Evolutionary conservation across 768 basidiomycete genomes (phyloP).

Genomic region (Trametopsis cervina): DNA sequence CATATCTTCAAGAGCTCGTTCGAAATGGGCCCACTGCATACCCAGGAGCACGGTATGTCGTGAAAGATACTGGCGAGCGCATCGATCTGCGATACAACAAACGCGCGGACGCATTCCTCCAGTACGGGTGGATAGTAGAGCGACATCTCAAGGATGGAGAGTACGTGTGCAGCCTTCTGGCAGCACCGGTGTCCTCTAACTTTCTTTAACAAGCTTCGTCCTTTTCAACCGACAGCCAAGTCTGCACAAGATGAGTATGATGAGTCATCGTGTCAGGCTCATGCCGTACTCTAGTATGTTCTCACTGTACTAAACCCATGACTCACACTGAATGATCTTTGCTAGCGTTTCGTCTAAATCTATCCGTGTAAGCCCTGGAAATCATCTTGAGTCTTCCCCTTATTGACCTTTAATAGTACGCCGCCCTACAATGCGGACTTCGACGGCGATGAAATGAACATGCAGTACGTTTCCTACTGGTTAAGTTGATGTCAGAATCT

Average conservation of each 20-base stretch:
- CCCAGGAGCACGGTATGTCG: conserved; percentile 94
- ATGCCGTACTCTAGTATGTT: conserved; percentile 96
- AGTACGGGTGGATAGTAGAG: conserved; percentile 99
- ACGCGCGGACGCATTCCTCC: conserved; percentile 88
- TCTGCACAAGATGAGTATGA: conserved; percentile 99
- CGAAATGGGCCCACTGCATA: conserved; percentile 92
- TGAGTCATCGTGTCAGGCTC: conserved; percentile 94
- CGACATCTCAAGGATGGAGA: conserved; percentile 97
- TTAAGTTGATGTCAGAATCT: conserved; percentile 1
- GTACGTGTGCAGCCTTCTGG: conserved; percentile 43
- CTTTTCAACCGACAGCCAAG: conserved; percentile 98
- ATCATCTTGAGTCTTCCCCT: conserved; percentile 17
- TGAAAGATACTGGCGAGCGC: conserved; percentile 94
- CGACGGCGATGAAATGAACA: conserved; percentile 99
- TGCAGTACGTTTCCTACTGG: conserved; percentile 71
- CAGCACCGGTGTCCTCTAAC: not conserved
- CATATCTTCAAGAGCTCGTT: conserved; percentile 89
- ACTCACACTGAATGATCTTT: conserved; percentile 7
- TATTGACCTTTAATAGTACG: conserved; percentile 44
- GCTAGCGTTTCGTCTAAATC: conserved; percentile 91
- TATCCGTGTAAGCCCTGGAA: conserved; percentile 77
- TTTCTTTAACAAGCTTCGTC: conserved; percentile 52
- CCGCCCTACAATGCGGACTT: conserved; percentile 99
- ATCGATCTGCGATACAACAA: conserved; percentile 97
- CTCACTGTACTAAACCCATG: not conserved